These are phyloP conservation scores for Perkinsus olseni DNA, from an alignment of 169 alveolate genomes.

Conservation along the genomic window DNA sequence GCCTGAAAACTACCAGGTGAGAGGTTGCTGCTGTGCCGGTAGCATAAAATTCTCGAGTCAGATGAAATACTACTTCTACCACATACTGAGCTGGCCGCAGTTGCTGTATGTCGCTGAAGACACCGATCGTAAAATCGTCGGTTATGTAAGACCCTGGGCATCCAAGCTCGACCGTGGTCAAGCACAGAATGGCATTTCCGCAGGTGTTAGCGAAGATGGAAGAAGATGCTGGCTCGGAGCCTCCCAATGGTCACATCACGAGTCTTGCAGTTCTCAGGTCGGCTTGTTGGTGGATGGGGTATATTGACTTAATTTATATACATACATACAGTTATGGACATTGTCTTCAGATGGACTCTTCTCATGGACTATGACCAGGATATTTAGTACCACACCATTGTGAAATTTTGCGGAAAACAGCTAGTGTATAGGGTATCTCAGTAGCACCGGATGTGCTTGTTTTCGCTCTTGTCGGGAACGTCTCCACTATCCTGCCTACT, in stretches of 20 bases:
- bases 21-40: too few relatives aligned
- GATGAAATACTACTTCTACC: slow-evolving; percentile 77
- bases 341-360: too few relatives aligned
- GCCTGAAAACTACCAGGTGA: slow-evolving; percentile 71
- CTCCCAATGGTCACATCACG: slow-evolving; percentile 73
- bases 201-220: slow-evolving; percentile 24
- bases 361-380: too few relatives aligned
- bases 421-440: too few relatives aligned
- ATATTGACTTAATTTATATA: too few relatives aligned
- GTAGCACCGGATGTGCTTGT: too few relatives aligned
- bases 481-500: too few relatives aligned
- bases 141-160: slow-evolving; percentile 48
- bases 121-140: slow-evolving; percentile 62
- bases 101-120: slow-evolving; percentile 75
- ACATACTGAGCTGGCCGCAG: slow-evolving; percentile 79
- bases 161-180: neutral
- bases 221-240: slow-evolving; percentile 22
- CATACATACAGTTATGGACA: too few relatives aligned
- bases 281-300: neutral
- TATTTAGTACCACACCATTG: too few relatives aligned
- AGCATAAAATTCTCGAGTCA: slow-evolving; percentile 8
- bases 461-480: too few relatives aligned
- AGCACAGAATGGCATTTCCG: neutral
- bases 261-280: slow-evolving; percentile 63
- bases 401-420: too few relatives aligned